These are phyloP conservation scores for Pseudogymnoascus sp. DNA, from an alignment of 2,329 filamentous ascomycete species.

Conservation along the genomic window DNA sequence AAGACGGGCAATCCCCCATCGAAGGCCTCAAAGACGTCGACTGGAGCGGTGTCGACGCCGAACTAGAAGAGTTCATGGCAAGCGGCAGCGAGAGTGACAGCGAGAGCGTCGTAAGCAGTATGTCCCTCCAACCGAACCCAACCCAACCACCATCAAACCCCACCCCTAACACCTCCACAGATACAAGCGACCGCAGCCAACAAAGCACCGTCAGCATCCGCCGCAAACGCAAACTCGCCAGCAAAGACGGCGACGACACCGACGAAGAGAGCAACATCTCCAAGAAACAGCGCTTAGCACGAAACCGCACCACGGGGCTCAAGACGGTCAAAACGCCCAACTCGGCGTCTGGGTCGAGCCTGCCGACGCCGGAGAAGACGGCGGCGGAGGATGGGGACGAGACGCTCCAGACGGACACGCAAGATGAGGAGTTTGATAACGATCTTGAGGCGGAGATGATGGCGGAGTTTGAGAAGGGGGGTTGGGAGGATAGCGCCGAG, in stretches of 20 bases:
- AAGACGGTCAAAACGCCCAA: slow-evolving; percentile 37
- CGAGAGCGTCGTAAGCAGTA: slow-evolving; percentile 15
- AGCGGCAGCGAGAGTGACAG: slow-evolving; percentile 38
- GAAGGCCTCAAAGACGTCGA: slow-evolving; percentile 50
- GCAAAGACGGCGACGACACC: slow-evolving; percentile 38
- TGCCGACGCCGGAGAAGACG: slow-evolving; percentile 35
- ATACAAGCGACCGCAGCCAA: slow-evolving; percentile 13
- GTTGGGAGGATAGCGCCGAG: slow-evolving; percentile 21
- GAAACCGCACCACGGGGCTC: slow-evolving; percentile 38
- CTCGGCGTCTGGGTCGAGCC: slow-evolving; percentile 29
- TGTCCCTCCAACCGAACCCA: not conserved
- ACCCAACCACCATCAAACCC: not conserved
- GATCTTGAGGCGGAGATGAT: slow-evolving; percentile 49
- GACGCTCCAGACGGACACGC: slow-evolving; percentile 25
- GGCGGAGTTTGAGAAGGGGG: slow-evolving; percentile 35
- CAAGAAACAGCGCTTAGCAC: slow-evolving; percentile 44
- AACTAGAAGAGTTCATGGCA: slow-evolving; percentile 66
- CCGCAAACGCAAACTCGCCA: slow-evolving; percentile 20
- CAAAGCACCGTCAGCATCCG: slow-evolving; percentile 10
- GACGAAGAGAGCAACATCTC: slow-evolving; percentile 39
- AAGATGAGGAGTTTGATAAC: slow-evolving; percentile 41
- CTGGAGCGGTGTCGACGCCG: slow-evolving; percentile 58
- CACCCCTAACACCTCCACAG: not conserved
- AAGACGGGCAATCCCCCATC: slow-evolving; percentile 43
- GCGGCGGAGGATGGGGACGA: slow-evolving; percentile 37